A percentile compares a stretch with the other conserved stretches of the same genome.
Evolutionary conservation across 805 yeast genomes (phyloP).

Genomic region (Kodamaea hsintzibuensis): DNA sequence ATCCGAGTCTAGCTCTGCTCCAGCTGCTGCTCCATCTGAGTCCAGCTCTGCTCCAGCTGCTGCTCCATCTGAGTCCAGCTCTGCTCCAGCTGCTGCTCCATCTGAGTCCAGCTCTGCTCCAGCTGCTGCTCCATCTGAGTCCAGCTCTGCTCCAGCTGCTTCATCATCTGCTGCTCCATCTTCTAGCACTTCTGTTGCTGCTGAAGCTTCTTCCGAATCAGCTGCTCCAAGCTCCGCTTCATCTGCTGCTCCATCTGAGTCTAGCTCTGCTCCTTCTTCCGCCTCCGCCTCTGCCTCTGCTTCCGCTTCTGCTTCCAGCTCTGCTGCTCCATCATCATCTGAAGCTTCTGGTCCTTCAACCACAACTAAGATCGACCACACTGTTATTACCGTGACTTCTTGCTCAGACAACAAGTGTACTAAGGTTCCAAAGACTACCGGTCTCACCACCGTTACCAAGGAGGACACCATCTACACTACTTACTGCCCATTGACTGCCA

Average conservation of each 20-base stretch:
- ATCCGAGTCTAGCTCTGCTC: not conserved
- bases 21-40: not conserved
- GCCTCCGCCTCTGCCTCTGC: not conserved
- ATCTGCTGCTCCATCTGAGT: not conserved
- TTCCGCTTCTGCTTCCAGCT: not conserved
- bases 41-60: not conserved
- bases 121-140: not conserved
- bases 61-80: not conserved
- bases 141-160: not conserved
- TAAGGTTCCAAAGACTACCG: slow-evolving; percentile 22
- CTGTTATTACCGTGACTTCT: slow-evolving; percentile 28
- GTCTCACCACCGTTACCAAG: slow-evolving; percentile 23
- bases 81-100: not conserved
- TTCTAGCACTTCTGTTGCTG: not conserved
- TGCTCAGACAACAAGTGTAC: slow-evolving; percentile 29
- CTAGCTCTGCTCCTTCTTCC: not conserved
- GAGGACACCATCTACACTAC: slow-evolving; percentile 22
- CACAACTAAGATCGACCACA: slow-evolving; percentile 16
- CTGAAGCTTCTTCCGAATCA: too few species aligned
- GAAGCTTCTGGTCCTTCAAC: slow-evolving; percentile 14
- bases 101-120: not conserved
- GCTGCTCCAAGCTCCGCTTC: not conserved
- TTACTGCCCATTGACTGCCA: slow-evolving; percentile 20
- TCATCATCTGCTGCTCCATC: not conserved
- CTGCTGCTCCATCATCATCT: not conserved